Base-by-base conservation (phyloP, 78 protist species). In the Polysphondylium violaceum region DNA sequence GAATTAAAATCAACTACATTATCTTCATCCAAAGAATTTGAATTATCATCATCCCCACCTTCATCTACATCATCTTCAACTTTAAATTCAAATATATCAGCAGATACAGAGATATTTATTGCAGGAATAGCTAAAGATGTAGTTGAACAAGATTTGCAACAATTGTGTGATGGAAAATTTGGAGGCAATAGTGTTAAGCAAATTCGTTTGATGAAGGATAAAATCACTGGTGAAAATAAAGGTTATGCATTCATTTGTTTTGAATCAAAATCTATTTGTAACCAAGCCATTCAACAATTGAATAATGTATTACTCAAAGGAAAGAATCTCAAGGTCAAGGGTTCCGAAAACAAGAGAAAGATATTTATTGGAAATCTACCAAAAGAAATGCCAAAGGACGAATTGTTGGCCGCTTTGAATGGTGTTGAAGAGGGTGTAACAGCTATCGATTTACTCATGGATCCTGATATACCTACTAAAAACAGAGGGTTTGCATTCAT, bases 401-500 rank as follows among this genome's bases (percentile, higher is more conserved):
- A 79, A 68, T 40, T 79, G 7, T 2, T 21, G 0, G 27, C 12
- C 5, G 36, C 68, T 21, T 25, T 79, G 25, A 12, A 44, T 16
- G 38, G 55, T 27, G n/a, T 38, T 53, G 29, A 35, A 3, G 58
- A 33, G 25, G 89, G 89, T 53, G 56, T 79, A 5, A 14, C 31
- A 29, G 21, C 35, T 29, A 68, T 79, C 0, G 89, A 79, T 41
- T 67, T 79, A 21, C 55, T 79, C 51, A 29, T 33, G 68, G 65
- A 68, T 40, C 89, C 76, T 35, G 76, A 79, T 29, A 41, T 67
- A 40, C 35, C 76, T 23, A 40, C 55, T 36, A 79, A 29, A 21
- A 83, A 83, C 58, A 55, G 90, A 58, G 90, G 90, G 9, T 83
- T 69, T 69, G 72, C 65, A 43, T 83, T 83, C 50, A 56, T 83